Base-by-base conservation (phyloP, 129 eudicot genomes). In the Escallonia herrerae region DNA sequence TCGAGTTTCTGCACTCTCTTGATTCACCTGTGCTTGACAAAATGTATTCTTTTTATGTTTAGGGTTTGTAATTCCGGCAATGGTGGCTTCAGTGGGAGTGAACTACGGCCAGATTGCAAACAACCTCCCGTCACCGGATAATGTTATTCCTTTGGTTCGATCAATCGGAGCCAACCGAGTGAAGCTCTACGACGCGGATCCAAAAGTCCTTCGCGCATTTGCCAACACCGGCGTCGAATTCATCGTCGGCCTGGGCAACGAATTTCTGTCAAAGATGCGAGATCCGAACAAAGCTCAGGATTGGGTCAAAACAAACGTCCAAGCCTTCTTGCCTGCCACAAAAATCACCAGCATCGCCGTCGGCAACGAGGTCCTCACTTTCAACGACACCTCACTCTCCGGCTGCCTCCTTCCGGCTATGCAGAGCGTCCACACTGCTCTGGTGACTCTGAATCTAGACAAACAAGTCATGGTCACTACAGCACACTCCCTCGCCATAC, bases 131-230 rank as follows among this genome's bases (percentile, higher is more conserved):
- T 51, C 84, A 6, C 96, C 98, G 2, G 84, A 82, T 0, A 70
- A 83, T n/a, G 96, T 83, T 0, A 81, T 93, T 5, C 95, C 96
- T 0, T 56, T 93, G 8, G 89, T 93, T 15, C 81, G 80, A 69
- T 74, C 89, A 38, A 74, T 86, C 65, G 96, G 98, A 6, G 98
- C 90, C 2, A 77, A 76, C 33, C 73, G 77, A 60, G 85, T 93
- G 7, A 93, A 88, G 85, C 98, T 91, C 68, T 91, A 91, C 71
- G 97, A 91, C 43, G 95, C 97, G 15, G 95, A 91, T 60, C 89
- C 96, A 0, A 69, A 68, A 49, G 96, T 91, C 5, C 89, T 91
- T 5, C 83, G 81, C 40, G 90, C 97, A 4, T 91, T 91, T 10
- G 96, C 97, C 8, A 87, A 87, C 78, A 87, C 95, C 12, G 88